phyloP scores from a whole-genome alignment of 2,329 filamentous ascomycete genomes.

The Hypoxylon sp. region DNA sequence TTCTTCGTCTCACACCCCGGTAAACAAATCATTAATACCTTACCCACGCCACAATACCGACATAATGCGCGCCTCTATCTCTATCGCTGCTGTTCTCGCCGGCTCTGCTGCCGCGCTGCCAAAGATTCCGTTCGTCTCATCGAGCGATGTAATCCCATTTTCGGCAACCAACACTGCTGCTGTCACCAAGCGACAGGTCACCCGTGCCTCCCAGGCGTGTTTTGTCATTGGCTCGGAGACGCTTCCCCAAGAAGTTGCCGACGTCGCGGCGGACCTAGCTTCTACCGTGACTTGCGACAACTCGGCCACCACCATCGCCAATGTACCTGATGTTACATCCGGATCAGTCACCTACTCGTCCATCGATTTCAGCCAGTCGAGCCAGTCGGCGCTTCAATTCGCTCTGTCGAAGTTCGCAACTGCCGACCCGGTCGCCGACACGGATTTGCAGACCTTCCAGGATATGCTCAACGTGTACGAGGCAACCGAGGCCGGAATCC shows the following conservation, averaged over 20 bases:
- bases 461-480: constrained; percentile 64
- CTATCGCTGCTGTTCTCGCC: constrained; percentile 27
- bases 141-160: constrained; percentile 25
- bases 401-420: constrained; percentile 64
- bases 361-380: constrained; percentile 64
- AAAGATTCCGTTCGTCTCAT: constrained; percentile 38
- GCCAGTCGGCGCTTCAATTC: constrained; percentile 60
- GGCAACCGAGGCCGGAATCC: constrained; percentile 67
- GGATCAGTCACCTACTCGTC: constrained; percentile 59
- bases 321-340: constrained; percentile 65
- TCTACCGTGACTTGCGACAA: constrained; percentile 59
- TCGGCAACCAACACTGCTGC: background rate
- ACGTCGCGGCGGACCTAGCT: constrained; percentile 53
- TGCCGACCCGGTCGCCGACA: constrained; percentile 55
- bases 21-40: constrained; percentile 10
- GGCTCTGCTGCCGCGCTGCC: constrained; percentile 29
- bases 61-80: constrained; percentile 31
- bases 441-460: constrained; percentile 61
- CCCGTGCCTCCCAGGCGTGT: constrained; percentile 53
- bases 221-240: constrained; percentile 61
- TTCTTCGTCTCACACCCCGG: too few relatives aligned
- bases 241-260: constrained; percentile 60
- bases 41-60: constrained; percentile 4
- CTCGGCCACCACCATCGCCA: constrained; percentile 56
- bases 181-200: constrained; percentile 25